phyloP scores from a whole-genome alignment of 2,329 filamentous ascomycete genomes.

The Penicillium crustosum region DNA sequence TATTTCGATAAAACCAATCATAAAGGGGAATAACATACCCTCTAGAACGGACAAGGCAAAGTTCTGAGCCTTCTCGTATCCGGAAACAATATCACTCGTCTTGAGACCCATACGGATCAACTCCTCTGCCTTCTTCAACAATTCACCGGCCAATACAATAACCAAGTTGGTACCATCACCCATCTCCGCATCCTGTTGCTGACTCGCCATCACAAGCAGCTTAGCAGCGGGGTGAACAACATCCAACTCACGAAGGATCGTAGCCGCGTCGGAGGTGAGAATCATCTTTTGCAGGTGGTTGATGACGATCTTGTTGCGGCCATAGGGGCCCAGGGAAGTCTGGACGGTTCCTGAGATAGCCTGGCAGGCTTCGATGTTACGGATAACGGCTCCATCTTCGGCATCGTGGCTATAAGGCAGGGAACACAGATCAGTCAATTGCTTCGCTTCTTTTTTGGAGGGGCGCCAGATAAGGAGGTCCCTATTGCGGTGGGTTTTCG shows the following conservation, averaged over 20 bases:
- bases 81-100: conserved; percentile 94
- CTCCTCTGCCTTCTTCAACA: conserved; percentile 96
- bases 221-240: conserved; percentile 98
- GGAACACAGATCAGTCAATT: conserved; percentile 14
- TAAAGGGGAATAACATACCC: conserved; percentile 45
- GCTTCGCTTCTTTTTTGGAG: conserved; percentile 9
- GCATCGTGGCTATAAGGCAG: conserved; percentile 76
- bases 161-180: conserved; percentile 97
- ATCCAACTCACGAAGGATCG: conserved; percentile 94
- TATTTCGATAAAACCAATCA: not conserved
- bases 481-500: conserved; percentile 12
- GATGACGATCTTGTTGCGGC: conserved; percentile 99
- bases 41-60: conserved; percentile 84
- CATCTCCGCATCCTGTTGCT: conserved; percentile 99
- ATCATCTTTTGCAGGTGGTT: conserved; percentile 99
- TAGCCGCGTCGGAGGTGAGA: conserved; percentile 94
- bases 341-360: conserved; percentile 95
- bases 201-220: conserved; percentile 95
- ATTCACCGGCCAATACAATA: conserved; percentile 90
- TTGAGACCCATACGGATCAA: conserved; percentile 94
- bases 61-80: conserved; percentile 91
- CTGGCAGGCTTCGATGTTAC: conserved; percentile 97
- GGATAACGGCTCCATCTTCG: conserved; percentile 96
- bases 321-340: conserved; percentile 94
- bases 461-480: conserved; percentile 26